Evolutionary conservation across 2,329 filamentous ascomycete species (phyloP).

Genomic region (Verticillium nubilum): DNA sequence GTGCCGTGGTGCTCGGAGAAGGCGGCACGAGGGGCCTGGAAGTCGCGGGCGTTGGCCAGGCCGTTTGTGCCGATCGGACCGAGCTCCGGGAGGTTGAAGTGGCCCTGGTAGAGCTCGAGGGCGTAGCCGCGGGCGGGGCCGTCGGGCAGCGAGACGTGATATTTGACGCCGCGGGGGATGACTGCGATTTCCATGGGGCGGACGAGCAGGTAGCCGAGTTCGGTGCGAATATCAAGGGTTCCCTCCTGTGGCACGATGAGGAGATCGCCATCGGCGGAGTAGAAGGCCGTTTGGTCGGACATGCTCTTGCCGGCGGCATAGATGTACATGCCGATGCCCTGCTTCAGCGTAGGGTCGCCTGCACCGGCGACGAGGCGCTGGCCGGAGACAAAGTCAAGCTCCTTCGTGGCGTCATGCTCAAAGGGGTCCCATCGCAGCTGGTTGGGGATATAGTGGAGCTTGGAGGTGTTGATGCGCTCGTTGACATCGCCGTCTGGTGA

Average conservation of each 20-base stretch:
- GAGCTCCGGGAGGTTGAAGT: constrained; percentile 66
- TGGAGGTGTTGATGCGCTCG: constrained; percentile 21
- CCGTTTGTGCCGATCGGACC: constrained; percentile 70
- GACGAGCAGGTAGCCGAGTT: constrained; percentile 69
- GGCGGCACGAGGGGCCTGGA: constrained; percentile 64
- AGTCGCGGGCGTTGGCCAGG: constrained; percentile 71
- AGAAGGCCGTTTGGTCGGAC: constrained; percentile 69
- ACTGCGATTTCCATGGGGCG: constrained; percentile 74
- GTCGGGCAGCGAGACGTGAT: constrained; percentile 61
- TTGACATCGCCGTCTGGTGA: background rate
- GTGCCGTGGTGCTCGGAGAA: constrained; percentile 55
- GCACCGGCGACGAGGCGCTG: constrained; percentile 71
- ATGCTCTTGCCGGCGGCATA: constrained; percentile 77
- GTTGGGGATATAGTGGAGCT: constrained; percentile 71
- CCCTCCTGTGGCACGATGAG: constrained; percentile 73
- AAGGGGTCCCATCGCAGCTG: constrained; percentile 77
- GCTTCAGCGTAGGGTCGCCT: constrained; percentile 73
- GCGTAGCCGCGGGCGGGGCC: constrained; percentile 67
- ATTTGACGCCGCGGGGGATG: constrained; percentile 68
- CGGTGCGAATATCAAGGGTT: constrained; percentile 68
- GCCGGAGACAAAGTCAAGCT: constrained; percentile 46
- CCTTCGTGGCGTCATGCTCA: constrained; percentile 56
- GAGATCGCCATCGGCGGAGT: constrained; percentile 77
- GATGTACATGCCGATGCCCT: constrained; percentile 73
- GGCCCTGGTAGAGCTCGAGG: constrained; percentile 67